Conservation (phyloP, 2,329 filamentous ascomycete species). For the Colletotrichum simmondsii region DNA sequence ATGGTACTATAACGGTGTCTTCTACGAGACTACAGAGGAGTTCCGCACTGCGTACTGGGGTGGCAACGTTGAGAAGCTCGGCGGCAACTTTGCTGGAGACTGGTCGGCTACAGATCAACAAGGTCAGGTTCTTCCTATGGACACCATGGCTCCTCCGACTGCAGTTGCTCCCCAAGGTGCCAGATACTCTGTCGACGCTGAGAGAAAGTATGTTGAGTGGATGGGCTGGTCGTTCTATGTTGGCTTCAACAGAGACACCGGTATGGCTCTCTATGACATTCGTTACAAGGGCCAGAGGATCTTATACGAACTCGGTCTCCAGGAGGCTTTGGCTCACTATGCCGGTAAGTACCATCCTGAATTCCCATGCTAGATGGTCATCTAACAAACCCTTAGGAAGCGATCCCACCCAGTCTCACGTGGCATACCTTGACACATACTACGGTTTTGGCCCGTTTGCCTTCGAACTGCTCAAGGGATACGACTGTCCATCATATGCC, state of each 20-base stretch:
- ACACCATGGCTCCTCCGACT: conserved; percentile 42
- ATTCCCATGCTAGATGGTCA: conserved; percentile 51
- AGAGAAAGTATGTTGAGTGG: conserved; percentile 59
- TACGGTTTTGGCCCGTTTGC: conserved; percentile 59
- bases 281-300: conserved; percentile 64
- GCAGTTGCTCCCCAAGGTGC: conserved; percentile 46
- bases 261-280: conserved; percentile 62
- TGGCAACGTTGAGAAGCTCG: conserved; percentile 57
- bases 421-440: conserved; percentile 57
- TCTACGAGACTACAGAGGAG: conserved; percentile 60
- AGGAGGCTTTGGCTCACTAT: conserved; percentile 72
- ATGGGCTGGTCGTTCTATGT: conserved; percentile 65
- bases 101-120: conserved; percentile 56
- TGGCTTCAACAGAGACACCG: conserved; percentile 59
- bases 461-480: conserved; percentile 58
- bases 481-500: conserved; percentile 62
- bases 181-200: conserved; percentile 53
- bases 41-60: conserved; percentile 56
- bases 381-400: conserved; percentile 42
- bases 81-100: conserved; percentile 57
- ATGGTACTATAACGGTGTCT: conserved; percentile 66
- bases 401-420: conserved; percentile 61
- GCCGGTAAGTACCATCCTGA: conserved; percentile 58
- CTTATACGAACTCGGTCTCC: conserved; percentile 65
- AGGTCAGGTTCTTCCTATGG: conserved; percentile 47